These are phyloP conservation scores for Clathrus columnatus DNA, from an alignment of 768 basidiomycete genomes.

Conservation along the genomic window DNA sequence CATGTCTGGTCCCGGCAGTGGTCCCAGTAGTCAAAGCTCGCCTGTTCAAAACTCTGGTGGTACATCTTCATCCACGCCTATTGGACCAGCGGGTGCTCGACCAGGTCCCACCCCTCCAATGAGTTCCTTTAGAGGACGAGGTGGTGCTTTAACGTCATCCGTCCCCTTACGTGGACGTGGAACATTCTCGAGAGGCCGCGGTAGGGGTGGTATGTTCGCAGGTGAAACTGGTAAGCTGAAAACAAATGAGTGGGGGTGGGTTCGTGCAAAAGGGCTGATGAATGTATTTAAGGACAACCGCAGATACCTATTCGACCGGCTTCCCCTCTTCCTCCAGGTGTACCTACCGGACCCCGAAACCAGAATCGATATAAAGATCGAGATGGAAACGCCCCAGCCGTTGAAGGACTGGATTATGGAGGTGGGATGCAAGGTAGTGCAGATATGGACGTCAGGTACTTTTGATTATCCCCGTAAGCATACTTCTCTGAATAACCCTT, in stretches of 20 bases:
- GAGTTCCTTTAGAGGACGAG: slow-evolving; percentile 4
- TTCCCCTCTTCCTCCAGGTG: slow-evolving; percentile 77
- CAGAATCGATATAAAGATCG: slow-evolving; percentile 88
- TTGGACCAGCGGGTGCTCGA: slow-evolving; percentile 5
- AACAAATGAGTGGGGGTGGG: slow-evolving; percentile 18
- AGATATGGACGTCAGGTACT: not conserved
- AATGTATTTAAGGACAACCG: slow-evolving; percentile 20
- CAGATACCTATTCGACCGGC: slow-evolving; percentile 62
- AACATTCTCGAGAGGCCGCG: slow-evolving; percentile 30
- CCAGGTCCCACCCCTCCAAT: slow-evolving; percentile 5
- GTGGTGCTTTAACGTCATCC: slow-evolving; percentile 10
- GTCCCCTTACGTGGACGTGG: slow-evolving; percentile 33
- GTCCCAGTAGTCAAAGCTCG: slow-evolving; percentile 29
- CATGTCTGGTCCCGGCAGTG: slow-evolving; percentile 13
- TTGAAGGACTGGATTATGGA: slow-evolving; percentile 85
- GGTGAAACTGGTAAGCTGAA: slow-evolving; percentile 28
- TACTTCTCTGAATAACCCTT: not conserved
- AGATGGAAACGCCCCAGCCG: slow-evolving; percentile 75
- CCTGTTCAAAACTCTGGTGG: not conserved
- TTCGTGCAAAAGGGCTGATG: slow-evolving; percentile 23
- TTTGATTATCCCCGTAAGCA: not conserved
- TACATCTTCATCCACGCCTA: slow-evolving; percentile 18
- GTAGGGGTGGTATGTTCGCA: slow-evolving; percentile 31
- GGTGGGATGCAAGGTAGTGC: slow-evolving; percentile 25
- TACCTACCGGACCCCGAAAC: slow-evolving; percentile 82